These are phyloP conservation scores for Blastobotrys illinoisensis DNA, from an alignment of 1,139 yeast species.

Conservation along the genomic window DNA sequence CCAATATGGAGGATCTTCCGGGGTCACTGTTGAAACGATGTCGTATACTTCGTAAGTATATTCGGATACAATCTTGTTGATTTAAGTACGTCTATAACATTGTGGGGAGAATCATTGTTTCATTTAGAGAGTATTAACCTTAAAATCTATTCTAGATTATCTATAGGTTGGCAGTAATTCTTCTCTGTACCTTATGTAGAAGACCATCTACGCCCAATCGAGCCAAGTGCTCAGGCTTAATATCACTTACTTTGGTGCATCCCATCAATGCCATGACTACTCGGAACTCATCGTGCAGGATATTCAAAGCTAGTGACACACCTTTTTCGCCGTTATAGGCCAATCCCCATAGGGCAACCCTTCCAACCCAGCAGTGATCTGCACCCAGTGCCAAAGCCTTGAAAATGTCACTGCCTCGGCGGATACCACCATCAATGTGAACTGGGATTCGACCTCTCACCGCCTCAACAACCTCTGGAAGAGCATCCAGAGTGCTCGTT, in stretches of 20 bases:
- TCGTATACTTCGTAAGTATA: too few relatives aligned
- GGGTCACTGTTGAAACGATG: too few relatives aligned
- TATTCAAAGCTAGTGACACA: constrained; percentile 6
- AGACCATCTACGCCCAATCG: constrained; percentile 8
- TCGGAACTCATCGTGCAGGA: constrained; percentile 8
- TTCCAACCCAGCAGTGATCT: constrained; percentile 7
- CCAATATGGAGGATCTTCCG: too few relatives aligned
- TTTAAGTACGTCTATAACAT: too few relatives aligned
- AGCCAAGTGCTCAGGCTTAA: constrained; percentile 10
- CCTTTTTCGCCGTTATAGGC: constrained; percentile 8
- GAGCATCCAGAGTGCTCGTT: constrained; percentile 52
- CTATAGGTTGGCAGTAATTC: constrained; percentile 3
- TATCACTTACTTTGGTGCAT: constrained; percentile 5
- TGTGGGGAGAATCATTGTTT: too few relatives aligned
- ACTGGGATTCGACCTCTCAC: constrained; percentile 45
- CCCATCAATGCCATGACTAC: constrained; percentile 9
- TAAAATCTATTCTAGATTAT: neutral
- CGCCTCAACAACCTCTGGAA: constrained; percentile 50
- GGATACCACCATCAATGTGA: constrained; percentile 58
- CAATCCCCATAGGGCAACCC: constrained; percentile 5
- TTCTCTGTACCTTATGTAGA: constrained; percentile 6
- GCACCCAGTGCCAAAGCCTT: constrained; percentile 46
- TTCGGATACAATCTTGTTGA: too few relatives aligned
- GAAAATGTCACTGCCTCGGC: constrained; percentile 56
- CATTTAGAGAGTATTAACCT: too few relatives aligned